Percentiles rank a stretch among this genome's conserved stretches.
phyloP scores from a whole-genome alignment of 1,139 yeast genomes.

The Tardiomyces blankii region DNA sequence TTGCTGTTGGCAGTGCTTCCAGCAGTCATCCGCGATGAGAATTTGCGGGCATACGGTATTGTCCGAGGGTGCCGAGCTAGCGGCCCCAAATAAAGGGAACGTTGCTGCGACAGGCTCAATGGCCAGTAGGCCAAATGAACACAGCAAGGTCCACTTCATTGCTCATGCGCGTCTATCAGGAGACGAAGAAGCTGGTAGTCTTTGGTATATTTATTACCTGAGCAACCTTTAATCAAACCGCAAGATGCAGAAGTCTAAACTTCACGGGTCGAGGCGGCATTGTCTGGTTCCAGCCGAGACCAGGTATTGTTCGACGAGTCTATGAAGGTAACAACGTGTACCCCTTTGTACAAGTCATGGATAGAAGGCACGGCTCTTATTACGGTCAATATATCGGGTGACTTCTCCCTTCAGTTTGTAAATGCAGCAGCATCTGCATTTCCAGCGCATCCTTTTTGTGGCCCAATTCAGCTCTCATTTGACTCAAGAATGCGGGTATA shows the following conservation, averaged over 20 bases:
- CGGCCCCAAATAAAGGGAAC: conserved; percentile 1
- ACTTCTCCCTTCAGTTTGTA: too few species aligned
- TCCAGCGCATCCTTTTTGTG: too few species aligned
- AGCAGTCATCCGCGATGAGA: conserved; percentile 11
- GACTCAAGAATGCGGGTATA: too few species aligned
- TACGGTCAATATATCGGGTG: too few species aligned
- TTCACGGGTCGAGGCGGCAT: not conserved
- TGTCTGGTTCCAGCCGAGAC: too few species aligned
- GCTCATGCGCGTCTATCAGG: not conserved
- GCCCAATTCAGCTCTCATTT: too few species aligned
- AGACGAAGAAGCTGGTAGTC: not conserved
- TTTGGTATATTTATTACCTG: not conserved
- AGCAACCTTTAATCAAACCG: not conserved
- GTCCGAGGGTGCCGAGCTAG: conserved; percentile 3
- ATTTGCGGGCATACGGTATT: conserved; percentile 4
- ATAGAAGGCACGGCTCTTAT: too few species aligned
- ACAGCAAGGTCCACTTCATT: conserved; percentile 1
- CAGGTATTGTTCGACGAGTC: too few species aligned
- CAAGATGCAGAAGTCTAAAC: not conserved
- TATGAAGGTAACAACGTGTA: too few species aligned
- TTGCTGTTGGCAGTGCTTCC: conserved; percentile 14
- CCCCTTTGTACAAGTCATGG: too few species aligned
- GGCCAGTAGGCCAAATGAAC: conserved; percentile 4
- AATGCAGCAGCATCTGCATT: too few species aligned
- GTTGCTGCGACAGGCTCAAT: conserved; percentile 4